Conservation (phyloP, 768 basidiomycete species). For the Amylocystis lapponica region DNA sequence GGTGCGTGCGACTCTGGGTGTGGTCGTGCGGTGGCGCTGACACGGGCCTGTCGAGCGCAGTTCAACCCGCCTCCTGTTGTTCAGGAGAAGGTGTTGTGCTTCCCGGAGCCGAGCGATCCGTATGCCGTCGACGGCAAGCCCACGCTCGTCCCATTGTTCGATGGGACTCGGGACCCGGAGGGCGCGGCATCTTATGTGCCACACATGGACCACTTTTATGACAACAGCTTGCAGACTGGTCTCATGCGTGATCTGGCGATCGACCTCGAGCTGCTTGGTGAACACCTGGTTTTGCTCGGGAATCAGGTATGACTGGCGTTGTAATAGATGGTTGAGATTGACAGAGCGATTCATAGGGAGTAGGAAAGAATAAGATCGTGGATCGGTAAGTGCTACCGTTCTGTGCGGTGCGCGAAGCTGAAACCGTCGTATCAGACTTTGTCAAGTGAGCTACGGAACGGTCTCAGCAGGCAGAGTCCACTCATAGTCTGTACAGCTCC, state of each 20-base stretch:
- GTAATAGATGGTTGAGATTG: neutral
- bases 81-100: slow-evolving; percentile 37
- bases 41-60: slow-evolving; percentile 22
- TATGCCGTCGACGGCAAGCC: slow-evolving; percentile 25
- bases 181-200: slow-evolving; percentile 56
- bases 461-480: neutral
- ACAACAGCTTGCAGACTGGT: slow-evolving; percentile 63
- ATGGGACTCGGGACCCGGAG: slow-evolving; percentile 42
- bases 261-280: slow-evolving; percentile 54
- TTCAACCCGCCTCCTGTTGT: slow-evolving; percentile 44
- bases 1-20: slow-evolving; percentile 27
- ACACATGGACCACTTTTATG: slow-evolving; percentile 66
- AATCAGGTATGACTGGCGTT: slow-evolving; percentile 44
- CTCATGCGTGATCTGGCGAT: slow-evolving; percentile 61
- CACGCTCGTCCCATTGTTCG: slow-evolving; percentile 44
- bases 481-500: slow-evolving; percentile 32
- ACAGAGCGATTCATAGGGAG: slow-evolving; percentile 37
- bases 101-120: slow-evolving; percentile 33
- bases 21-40: too few relatives aligned
- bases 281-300: slow-evolving; percentile 60
- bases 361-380: slow-evolving; percentile 68
- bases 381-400: slow-evolving; percentile 38
- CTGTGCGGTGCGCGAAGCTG: too few relatives aligned
- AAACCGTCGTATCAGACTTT: slow-evolving; percentile 32
- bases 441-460: slow-evolving; percentile 37